phyloP scores from a whole-genome alignment of 2,329 filamentous ascomycete genomes.

The Fusarium abutilonis region DNA sequence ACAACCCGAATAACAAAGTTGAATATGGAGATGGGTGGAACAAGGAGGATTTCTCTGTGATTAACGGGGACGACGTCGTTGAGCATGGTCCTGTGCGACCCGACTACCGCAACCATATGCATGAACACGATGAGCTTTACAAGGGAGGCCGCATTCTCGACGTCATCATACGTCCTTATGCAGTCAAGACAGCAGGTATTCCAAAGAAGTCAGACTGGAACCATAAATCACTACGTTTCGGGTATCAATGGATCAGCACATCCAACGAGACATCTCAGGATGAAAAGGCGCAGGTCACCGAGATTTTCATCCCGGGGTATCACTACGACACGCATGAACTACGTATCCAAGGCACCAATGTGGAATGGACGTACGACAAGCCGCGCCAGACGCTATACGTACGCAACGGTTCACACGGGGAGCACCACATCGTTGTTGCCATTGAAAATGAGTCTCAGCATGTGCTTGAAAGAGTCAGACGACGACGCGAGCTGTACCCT shows the following conservation, averaged over 20 bases:
- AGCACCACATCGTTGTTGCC: slow-evolving; percentile 40
- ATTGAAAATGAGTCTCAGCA: slow-evolving; percentile 42
- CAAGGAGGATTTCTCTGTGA: slow-evolving; percentile 55
- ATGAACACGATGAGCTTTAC: slow-evolving; percentile 51
- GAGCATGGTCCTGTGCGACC: slow-evolving; percentile 41
- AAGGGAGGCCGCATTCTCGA: slow-evolving; percentile 52
- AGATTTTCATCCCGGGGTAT: slow-evolving; percentile 53
- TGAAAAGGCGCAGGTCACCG: slow-evolving; percentile 46
- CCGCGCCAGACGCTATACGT: slow-evolving; percentile 47
- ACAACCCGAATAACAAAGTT: slow-evolving; percentile 52
- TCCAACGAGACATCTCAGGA: slow-evolving; percentile 16
- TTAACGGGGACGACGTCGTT: slow-evolving; percentile 49
- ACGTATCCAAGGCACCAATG: slow-evolving; percentile 43
- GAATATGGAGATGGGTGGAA: slow-evolving; percentile 57
- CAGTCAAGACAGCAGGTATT: slow-evolving; percentile 53
- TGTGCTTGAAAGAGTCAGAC: slow-evolving; percentile 25
- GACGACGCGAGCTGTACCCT: slow-evolving; percentile 26
- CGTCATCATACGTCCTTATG: slow-evolving; percentile 54
- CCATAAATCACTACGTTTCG: slow-evolving; percentile 48
- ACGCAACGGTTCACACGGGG: slow-evolving; percentile 25
- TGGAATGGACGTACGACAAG: slow-evolving; percentile 46
- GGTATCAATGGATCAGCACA: slow-evolving; percentile 48
- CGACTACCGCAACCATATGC: slow-evolving; percentile 49
- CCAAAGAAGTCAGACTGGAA: slow-evolving; percentile 51
- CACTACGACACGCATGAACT: slow-evolving; percentile 49